Base-by-base conservation (phyloP, 2,329 filamentous ascomycete genomes). In the Penicillium polonicum region DNA sequence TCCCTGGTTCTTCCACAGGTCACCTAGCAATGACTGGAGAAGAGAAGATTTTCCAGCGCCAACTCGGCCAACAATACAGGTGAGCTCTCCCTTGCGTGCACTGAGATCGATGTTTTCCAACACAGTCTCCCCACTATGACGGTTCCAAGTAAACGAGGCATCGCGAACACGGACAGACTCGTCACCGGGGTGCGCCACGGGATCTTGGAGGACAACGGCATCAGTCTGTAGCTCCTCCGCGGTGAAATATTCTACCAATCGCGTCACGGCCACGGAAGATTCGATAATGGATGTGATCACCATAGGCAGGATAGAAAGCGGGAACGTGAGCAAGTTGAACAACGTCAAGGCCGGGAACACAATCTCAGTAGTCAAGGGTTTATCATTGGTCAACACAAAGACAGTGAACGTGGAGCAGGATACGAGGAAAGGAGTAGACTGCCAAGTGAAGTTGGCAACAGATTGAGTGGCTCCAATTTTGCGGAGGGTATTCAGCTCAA, bases 381-480 rank as follows among this genome's bases (percentile, higher is more conserved):
- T 81, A 66, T 94, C 83, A 59, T 87, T 87, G 0, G 91, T 95
- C 65, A 96, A 81, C 35, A 97, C 94, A 67, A 96, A 99, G 31
- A 97, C 89, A 10, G 91, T 88, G 71, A 99, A 99, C 0, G 94
- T 99, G 10, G 90, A 91, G 79, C 94, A 99, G 1, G 94, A 97
- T 3, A 99, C 95, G 49, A 99, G 83, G 79, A 99, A 99, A 2
- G 94, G 95, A 2, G 94, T 97, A 0, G 92, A 96, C 52, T 89
- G 95, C 94, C 94, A 99, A 13, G 93, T 97, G 69, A 99, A 99
- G 71, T 96, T 99, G 61, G 94, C 92, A 71, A 97, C 84, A 2
- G 94, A 91, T 74, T 97, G 92, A 2, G 92, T 90, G 23, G 92
- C 93, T 60, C 94, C 94, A 66, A 99, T 99, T 77, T 93, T 97